These are phyloP conservation scores for Candida sojae DNA, from an alignment of 1,139 yeast species.

Conservation along the genomic window DNA sequence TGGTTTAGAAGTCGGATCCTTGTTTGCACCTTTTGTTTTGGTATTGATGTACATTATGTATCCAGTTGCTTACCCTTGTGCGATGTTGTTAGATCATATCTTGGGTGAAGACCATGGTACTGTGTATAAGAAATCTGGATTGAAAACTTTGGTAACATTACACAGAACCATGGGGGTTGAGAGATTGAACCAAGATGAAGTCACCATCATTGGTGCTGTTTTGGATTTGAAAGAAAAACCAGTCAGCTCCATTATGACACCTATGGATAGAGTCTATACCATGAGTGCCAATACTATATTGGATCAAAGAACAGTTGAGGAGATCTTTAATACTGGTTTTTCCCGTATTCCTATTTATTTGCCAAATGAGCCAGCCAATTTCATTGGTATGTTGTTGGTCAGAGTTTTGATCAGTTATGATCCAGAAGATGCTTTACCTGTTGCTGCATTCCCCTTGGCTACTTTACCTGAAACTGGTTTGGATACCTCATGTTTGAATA, in stretches of 20 bases:
- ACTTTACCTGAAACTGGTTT: slow-evolving; percentile 93
- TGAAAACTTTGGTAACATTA: slow-evolving; percentile 88
- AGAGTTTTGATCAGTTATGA: slow-evolving; percentile 92
- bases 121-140: slow-evolving; percentile 86
- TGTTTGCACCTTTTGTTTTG: slow-evolving; percentile 86
- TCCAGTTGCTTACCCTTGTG: slow-evolving; percentile 92
- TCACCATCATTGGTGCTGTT: slow-evolving; percentile 92
- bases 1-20: slow-evolving; percentile 89
- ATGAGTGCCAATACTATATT: slow-evolving; percentile 82
- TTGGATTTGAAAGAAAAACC: slow-evolving; percentile 90
- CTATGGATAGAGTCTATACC: slow-evolving; percentile 86
- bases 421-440: slow-evolving; percentile 93
- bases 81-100: slow-evolving; percentile 73
- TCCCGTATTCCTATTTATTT: slow-evolving; percentile 94
- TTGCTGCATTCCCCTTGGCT: slow-evolving; percentile 91
- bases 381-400: slow-evolving; percentile 92
- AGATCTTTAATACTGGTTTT: slow-evolving; percentile 91
- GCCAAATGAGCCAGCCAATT: slow-evolving; percentile 87
- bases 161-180: slow-evolving; percentile 97
- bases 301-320: slow-evolving; percentile 84
- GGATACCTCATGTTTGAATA: slow-evolving; percentile 90
- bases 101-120: slow-evolving; percentile 98
- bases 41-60: slow-evolving; percentile 85
- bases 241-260: slow-evolving; percentile 89
- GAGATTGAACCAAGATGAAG: slow-evolving; percentile 90